These are phyloP conservation scores for Rhodosporidiobolus odoratus DNA, from an alignment of 768 basidiomycete genomes.

Conservation along the genomic window DNA sequence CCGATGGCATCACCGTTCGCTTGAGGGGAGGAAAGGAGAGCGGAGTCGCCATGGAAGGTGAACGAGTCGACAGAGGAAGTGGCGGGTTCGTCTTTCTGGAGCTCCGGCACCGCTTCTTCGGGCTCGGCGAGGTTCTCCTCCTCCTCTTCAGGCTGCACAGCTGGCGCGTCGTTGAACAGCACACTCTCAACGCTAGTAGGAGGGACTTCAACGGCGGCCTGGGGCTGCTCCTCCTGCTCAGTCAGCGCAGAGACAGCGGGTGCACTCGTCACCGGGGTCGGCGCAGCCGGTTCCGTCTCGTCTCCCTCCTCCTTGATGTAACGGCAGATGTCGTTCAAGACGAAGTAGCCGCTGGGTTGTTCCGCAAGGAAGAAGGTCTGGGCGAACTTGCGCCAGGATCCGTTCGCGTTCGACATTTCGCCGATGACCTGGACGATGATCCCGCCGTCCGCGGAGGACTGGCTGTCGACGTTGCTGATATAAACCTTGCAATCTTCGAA, in stretches of 20 bases:
- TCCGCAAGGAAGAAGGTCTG: constrained; percentile 99
- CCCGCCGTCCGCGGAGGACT: constrained; percentile 86
- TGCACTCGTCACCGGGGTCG: not conserved
- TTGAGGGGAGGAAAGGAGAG: not conserved
- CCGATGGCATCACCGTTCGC: not conserved
- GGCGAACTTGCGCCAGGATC: constrained; percentile 95
- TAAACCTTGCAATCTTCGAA: constrained; percentile 98
- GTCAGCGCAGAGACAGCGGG: not conserved
- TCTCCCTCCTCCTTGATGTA: constrained; percentile 74
- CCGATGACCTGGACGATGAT: constrained; percentile 98
- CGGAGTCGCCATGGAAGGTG: constrained; percentile 15
- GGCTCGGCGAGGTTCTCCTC: not conserved
- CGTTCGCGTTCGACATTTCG: constrained; percentile 90
- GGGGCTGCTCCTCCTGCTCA: not conserved
- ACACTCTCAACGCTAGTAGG: constrained; percentile 20
- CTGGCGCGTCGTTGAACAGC: constrained; percentile 16
- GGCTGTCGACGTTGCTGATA: constrained; percentile 97
- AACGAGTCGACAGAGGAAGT: constrained; percentile 7
- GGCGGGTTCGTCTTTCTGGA: not conserved
- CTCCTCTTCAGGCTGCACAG: not conserved
- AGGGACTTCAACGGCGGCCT: not conserved
- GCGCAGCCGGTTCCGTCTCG: constrained; percentile 49
- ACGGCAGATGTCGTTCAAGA: constrained; percentile 99
- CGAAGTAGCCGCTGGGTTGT: constrained; percentile 98
- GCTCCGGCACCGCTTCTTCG: not conserved